These are phyloP conservation scores for Lachnellula hyalina DNA, from an alignment of 2,329 filamentous ascomycete genomes.

Conservation along the genomic window DNA sequence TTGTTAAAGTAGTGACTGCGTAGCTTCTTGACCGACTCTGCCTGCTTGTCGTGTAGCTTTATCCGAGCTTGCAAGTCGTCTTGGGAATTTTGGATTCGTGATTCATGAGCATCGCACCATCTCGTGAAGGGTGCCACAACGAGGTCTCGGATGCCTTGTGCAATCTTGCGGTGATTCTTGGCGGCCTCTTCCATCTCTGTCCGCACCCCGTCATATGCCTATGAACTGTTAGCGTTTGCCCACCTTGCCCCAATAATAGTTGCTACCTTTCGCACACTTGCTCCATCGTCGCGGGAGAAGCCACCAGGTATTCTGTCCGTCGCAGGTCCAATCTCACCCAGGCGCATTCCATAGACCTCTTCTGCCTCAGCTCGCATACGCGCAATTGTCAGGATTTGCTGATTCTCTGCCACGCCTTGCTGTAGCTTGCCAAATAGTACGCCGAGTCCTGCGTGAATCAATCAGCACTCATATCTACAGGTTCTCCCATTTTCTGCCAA, in stretches of 20 bases:
- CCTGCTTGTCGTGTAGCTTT: conserved; percentile 89
- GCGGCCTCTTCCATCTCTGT: conserved; percentile 88
- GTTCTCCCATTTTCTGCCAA: conserved; percentile 4
- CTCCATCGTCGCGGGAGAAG: conserved; percentile 88
- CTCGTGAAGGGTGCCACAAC: conserved; percentile 90
- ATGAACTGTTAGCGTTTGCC: conserved; percentile 21
- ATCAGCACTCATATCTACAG: conserved; percentile 10
- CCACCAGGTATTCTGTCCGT: conserved; percentile 79
- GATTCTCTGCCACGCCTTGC: conserved; percentile 91
- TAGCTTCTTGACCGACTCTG: conserved; percentile 84
- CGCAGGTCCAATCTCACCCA: conserved; percentile 75
- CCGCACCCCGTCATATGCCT: conserved; percentile 93
- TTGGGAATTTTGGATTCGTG: conserved; percentile 86
- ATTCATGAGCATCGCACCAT: conserved; percentile 94
- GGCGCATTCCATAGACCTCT: conserved; percentile 75
- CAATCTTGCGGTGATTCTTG: conserved; percentile 90
- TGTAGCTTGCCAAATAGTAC: conserved; percentile 96
- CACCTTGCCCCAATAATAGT: conserved; percentile 37
- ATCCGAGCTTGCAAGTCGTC: conserved; percentile 88
- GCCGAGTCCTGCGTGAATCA: conserved; percentile 58
- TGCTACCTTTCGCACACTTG: conserved; percentile 94
- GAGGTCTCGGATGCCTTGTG: conserved; percentile 90
- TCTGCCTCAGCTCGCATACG: conserved; percentile 94
- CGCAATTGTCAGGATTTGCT: conserved; percentile 86
- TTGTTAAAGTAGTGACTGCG: conserved; percentile 98